These are phyloP conservation scores for Zalerion maritima DNA, from an alignment of 495 filamentous ascomycete genomes.

Conservation along the genomic window DNA sequence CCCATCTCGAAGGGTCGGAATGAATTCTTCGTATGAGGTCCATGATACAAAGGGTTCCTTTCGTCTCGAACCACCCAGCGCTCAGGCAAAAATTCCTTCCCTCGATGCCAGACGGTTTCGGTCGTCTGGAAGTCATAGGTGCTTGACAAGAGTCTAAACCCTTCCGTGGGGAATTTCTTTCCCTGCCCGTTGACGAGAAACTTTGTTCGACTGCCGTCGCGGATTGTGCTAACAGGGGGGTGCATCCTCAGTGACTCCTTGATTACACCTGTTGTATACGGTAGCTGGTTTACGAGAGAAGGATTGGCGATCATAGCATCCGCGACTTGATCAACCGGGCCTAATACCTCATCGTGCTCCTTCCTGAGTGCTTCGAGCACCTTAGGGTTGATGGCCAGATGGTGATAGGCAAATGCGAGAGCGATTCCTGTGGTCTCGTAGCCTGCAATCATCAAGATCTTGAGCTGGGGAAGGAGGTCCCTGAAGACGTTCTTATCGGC, in stretches of 20 bases:
- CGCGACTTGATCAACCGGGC: conserved; percentile 12
- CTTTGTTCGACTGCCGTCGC: conserved; percentile 18
- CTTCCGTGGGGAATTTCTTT: conserved; percentile 18
- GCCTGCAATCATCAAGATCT: no score
- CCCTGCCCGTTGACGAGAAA: conserved; percentile 16
- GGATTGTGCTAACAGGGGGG: conserved; percentile 20
- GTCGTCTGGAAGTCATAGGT: conserved; percentile 12
- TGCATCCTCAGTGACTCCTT: conserved; percentile 34
- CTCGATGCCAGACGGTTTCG: conserved; percentile 15
- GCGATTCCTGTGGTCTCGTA: conserved; percentile 22
- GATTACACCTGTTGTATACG: conserved; percentile 32
- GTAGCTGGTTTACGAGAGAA: conserved; percentile 22
- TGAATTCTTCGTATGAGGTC: conserved; percentile 15
- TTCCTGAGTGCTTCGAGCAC: conserved; percentile 22
- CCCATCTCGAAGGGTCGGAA: conserved; percentile 33
- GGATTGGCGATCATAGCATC: conserved; percentile 18
- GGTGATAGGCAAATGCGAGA: conserved; percentile 21
- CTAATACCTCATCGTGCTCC: conserved; percentile 29
- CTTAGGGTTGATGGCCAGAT: conserved; percentile 24
- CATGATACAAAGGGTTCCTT: conserved; percentile 1
- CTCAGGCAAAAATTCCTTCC: conserved; percentile 16
- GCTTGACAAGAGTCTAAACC: conserved; percentile 17
- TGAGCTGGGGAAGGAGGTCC: no score
- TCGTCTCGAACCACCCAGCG: conserved; percentile 4
- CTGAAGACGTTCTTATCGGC: no score